These are phyloP conservation scores for Trametes cubensis DNA, from an alignment of 768 basidiomycete genomes.

Conservation along the genomic window DNA sequence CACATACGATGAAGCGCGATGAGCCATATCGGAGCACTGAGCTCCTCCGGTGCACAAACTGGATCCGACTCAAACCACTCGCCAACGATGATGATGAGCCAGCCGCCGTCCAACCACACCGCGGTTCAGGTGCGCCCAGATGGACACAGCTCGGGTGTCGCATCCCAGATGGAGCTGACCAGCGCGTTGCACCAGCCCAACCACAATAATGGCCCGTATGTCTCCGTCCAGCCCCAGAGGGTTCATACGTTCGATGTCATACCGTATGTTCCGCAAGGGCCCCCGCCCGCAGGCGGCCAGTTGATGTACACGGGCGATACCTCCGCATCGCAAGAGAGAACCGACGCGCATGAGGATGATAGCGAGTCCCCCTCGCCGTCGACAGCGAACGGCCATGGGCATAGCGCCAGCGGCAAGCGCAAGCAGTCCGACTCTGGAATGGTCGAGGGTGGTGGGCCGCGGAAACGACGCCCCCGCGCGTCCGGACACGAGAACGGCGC, in stretches of 20 bases:
- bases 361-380: not conserved
- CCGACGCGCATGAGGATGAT: not conserved
- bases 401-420: slow-evolving; percentile 15
- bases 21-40: slow-evolving; percentile 13
- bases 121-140: slow-evolving; percentile 21
- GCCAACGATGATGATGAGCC: slow-evolving; percentile 22
- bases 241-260: slow-evolving; percentile 16
- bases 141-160: not conserved
- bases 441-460: slow-evolving; percentile 3
- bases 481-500: not conserved
- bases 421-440: slow-evolving; percentile 21
- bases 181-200: slow-evolving; percentile 11
- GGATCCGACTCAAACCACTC: slow-evolving; percentile 22
- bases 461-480: slow-evolving; percentile 20
- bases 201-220: slow-evolving; percentile 12
- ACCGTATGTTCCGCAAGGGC: slow-evolving; percentile 6
- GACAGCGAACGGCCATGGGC: not conserved
- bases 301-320: slow-evolving; percentile 7
- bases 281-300: slow-evolving; percentile 12
- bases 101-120: slow-evolving; percentile 22
- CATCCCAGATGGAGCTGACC: not conserved
- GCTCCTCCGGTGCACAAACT: not conserved
- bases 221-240: slow-evolving; percentile 13
- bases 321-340: not conserved
- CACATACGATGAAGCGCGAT: slow-evolving; percentile 9